Percentiles rank a stretch among this genome's conserved stretches.
phyloP scores from a whole-genome alignment of 2,329 filamentous ascomycete genomes.

The Truncatella angustata region DNA sequence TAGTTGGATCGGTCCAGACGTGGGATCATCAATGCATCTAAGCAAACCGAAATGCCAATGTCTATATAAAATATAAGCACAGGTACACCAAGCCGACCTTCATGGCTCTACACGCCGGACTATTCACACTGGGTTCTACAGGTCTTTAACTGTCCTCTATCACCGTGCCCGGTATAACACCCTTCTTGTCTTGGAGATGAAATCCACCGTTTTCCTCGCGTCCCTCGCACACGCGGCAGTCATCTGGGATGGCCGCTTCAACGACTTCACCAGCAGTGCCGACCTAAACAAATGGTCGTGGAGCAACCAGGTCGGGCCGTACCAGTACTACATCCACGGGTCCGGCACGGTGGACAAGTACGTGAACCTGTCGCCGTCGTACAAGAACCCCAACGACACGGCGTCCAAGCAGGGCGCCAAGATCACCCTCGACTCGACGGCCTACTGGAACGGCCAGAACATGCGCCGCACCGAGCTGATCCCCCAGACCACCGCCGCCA shows the following conservation, averaged over 20 bases:
- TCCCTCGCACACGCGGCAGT: slow-evolving; percentile 28
- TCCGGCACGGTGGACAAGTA: slow-evolving; percentile 51
- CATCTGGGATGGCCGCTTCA: slow-evolving; percentile 61
- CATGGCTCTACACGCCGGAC: too few relatives aligned
- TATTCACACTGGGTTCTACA: too few relatives aligned
- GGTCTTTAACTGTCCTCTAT: too few relatives aligned
- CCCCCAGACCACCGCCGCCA: slow-evolving; percentile 64
- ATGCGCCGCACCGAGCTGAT: slow-evolving; percentile 76
- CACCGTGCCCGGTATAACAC: too few relatives aligned
- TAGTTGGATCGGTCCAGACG: too few relatives aligned
- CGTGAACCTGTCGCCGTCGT: slow-evolving; percentile 55
- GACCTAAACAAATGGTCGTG: slow-evolving; percentile 58
- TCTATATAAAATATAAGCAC: too few relatives aligned
- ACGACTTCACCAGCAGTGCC: slow-evolving; percentile 43
- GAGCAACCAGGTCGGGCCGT: slow-evolving; percentile 60
- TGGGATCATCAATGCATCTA: too few relatives aligned
- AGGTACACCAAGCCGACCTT: too few relatives aligned
- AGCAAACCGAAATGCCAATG: too few relatives aligned
- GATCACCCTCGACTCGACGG: slow-evolving; percentile 61
- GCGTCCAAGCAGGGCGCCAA: slow-evolving; percentile 64
- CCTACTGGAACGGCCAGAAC: slow-evolving; percentile 69
- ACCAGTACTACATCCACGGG: slow-evolving; percentile 76
- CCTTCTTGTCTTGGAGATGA: too few relatives aligned
- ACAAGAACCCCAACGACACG: slow-evolving; percentile 65
- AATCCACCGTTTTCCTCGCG: neutral